Evolutionary conservation across 306 rosid genomes (phyloP).

Genomic region (Oxytropis ochrocephala): DNA sequence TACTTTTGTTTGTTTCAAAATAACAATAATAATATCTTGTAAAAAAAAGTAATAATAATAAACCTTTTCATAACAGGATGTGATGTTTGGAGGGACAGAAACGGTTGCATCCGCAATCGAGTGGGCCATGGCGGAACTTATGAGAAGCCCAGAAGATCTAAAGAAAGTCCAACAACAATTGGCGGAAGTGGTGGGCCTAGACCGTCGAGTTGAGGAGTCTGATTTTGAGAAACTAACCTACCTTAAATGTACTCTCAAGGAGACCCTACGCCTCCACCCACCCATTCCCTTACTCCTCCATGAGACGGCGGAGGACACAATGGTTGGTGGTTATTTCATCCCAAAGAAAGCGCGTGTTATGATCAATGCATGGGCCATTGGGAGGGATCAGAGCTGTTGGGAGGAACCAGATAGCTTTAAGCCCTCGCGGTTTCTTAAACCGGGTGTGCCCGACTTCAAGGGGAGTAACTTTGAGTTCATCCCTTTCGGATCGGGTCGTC

Average conservation of each 20-base stretch:
- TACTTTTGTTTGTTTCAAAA: no score
- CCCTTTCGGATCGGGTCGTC: conserved; percentile 88
- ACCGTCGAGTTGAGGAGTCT: conserved; percentile 54
- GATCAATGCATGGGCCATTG: conserved; percentile 83
- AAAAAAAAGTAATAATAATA: no score
- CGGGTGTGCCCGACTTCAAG: conserved; percentile 59
- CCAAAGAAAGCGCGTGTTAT: conserved; percentile 67
- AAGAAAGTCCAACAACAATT: conserved; percentile 59
- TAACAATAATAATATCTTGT: no score
- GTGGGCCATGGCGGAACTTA: conserved; percentile 78
- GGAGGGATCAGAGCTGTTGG: conserved; percentile 60
- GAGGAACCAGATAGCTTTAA: conserved; percentile 49
- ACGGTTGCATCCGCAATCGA: conserved; percentile 92
- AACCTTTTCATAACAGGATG: conserved; percentile 50
- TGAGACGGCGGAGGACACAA: conserved; percentile 70
- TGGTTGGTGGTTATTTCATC: conserved; percentile 47
- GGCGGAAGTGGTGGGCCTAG: conserved; percentile 56
- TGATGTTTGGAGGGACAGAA: conserved; percentile 96
- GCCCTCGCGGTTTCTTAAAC: conserved; percentile 47
- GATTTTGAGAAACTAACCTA: conserved; percentile 60
- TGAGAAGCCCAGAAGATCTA: conserved; percentile 60
- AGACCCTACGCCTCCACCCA: conserved; percentile 81
- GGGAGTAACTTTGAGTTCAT: conserved; percentile 82
- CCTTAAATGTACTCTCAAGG: conserved; percentile 56
- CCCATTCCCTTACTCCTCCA: conserved; percentile 92